phyloP scores from a whole-genome alignment of 164 flowering plant species.

The Akebia trifoliata region DNA sequence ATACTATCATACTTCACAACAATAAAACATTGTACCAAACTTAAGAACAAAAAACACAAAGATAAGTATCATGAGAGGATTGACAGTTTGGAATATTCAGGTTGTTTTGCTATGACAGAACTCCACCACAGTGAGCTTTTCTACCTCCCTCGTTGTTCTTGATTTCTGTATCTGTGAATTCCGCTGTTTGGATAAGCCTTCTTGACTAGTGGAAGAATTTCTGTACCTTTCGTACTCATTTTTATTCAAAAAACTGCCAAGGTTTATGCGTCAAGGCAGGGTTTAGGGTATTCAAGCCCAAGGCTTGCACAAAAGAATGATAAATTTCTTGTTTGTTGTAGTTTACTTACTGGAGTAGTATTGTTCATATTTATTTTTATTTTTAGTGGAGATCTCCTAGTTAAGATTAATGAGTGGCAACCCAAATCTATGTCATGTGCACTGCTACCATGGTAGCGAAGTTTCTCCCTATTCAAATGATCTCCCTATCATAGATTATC shows the following conservation, averaged over 20 bases:
- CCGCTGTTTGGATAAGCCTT: background rate
- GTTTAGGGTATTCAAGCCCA: background rate
- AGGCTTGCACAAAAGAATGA: background rate
- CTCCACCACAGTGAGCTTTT: constrained; percentile 77
- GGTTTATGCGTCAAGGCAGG: background rate
- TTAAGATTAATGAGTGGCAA: background rate
- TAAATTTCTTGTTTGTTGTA: background rate
- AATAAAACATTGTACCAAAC: constrained; percentile 75
- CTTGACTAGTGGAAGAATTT: background rate
- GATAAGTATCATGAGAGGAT: constrained; percentile 81
- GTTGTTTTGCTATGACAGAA: constrained; percentile 99
- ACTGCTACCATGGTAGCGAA: background rate
- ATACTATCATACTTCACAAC: too few species aligned
- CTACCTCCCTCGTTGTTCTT: background rate
- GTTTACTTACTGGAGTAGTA: background rate
- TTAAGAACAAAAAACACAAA: constrained; percentile 80
- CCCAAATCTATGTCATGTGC: background rate
- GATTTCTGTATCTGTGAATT: background rate
- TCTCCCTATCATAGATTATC: constrained; percentile 86
- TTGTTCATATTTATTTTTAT: background rate
- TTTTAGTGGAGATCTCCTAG: background rate
- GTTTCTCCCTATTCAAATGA: constrained; percentile 32
- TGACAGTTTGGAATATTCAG: constrained; percentile 78
- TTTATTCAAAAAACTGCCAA: background rate
- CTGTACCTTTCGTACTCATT: background rate